Base-by-base conservation (phyloP, 768 basidiomycete species). In the Roridomyces roridus region DNA sequence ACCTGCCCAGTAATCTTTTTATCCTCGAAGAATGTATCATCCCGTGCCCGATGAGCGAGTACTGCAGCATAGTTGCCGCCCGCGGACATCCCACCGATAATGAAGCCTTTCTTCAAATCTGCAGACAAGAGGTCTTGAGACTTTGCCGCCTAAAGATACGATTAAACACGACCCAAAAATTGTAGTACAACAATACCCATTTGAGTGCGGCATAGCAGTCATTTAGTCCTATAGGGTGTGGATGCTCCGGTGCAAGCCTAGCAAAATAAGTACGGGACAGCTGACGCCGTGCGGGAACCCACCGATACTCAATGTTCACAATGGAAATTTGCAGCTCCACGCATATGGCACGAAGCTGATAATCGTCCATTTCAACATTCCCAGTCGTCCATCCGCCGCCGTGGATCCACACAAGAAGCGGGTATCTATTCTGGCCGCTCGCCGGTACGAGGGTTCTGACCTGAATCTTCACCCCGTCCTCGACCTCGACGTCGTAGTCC, bases 21-120 rank as follows among this genome's bases (percentile, higher is more conserved):
- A 21, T 57, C 55, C 12, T 25, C 26, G 51, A 62, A 62, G n/a
- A 61, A 62, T 8, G 55, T 41, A 28, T 62, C 60, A 42, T 62
- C 60, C 2, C 60, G 51, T 9, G 55, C 47, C 10, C 51, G 46
- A 42, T 57, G 60, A 6, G 51, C 46, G 25, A 62, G 8, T 23
- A 54, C 39, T 14, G 51, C 41, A 5, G 60, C 51, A 26, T 57
- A 29, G 54, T 62, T 51, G 20, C 35, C 60, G 21, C 60, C 60
- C 0, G 60, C 60, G 1, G 60, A 62, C 18, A 62, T 24, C 11
- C 60, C 60, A 6, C 21, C 46, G 15, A 57, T 41, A 7, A 62
- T 49, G 24, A 62, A 62, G n/a, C 60, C 60, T 51, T 62, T 62
- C 29, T 31, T 49, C 36, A 62, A 20, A 41, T 62, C 55, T 6